A percentile compares a stretch with the other conserved stretches of the same genome.
These are phyloP conservation scores for Kazachstania viticola DNA, from an alignment of 805 yeast genomes.

Conservation along the genomic window DNA sequence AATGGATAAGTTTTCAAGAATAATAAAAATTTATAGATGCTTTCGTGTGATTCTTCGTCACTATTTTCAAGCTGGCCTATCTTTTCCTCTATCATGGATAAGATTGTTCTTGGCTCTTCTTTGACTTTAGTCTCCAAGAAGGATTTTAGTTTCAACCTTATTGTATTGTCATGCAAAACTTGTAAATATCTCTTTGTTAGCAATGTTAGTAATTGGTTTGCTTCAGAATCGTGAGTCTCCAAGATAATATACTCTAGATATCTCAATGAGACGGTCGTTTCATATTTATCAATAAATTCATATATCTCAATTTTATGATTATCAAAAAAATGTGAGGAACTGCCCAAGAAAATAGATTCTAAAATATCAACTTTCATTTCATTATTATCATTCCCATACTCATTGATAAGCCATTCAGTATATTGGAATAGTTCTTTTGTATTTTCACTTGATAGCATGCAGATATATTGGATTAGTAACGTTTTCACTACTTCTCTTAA, in stretches of 20 bases:
- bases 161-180: slow-evolving; percentile 11
- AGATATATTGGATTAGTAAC: slow-evolving; percentile 39
- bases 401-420: slow-evolving; percentile 34
- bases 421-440: slow-evolving; percentile 47
- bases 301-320: slow-evolving; percentile 44
- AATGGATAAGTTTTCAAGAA: slow-evolving; percentile 41
- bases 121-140: slow-evolving; percentile 26
- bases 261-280: slow-evolving; percentile 23
- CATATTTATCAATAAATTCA: slow-evolving; percentile 33
- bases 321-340: slow-evolving; percentile 46
- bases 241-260: slow-evolving; percentile 44
- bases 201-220: slow-evolving; percentile 31
- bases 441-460: slow-evolving; percentile 37
- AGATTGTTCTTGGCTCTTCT: slow-evolving; percentile 31
- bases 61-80: neutral
- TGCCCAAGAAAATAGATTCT: slow-evolving; percentile 50
- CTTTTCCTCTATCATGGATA: slow-evolving; percentile 13
- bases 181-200: slow-evolving; percentile 36
- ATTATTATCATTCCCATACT: slow-evolving; percentile 26
- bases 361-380: slow-evolving; percentile 18
- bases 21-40: slow-evolving; percentile 9
- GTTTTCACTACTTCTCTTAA: slow-evolving; percentile 10
- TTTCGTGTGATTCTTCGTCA: slow-evolving; percentile 3
- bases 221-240: slow-evolving; percentile 28
- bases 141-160: slow-evolving; percentile 24